A percentile compares a stretch with the other conserved stretches of the same genome.
Conservation (phyloP, 192 early-diverging fungal genomes). For the Chytriomyces hyalinus region DNA sequence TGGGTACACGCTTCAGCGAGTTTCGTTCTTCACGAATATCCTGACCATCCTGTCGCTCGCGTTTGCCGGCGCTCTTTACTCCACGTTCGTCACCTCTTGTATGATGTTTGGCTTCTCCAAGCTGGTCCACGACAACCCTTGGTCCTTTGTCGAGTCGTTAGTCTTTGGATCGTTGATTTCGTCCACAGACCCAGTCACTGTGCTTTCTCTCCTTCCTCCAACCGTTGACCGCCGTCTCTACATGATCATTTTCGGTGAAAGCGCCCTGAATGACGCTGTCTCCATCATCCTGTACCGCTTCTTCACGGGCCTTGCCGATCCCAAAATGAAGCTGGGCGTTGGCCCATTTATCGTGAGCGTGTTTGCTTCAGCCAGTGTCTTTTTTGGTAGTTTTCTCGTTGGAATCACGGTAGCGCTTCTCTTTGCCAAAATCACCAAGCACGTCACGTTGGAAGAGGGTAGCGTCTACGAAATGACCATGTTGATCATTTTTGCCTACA, state of each 20-base stretch:
- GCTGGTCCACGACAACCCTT: constrained; percentile 44
- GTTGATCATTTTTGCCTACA: constrained; percentile 62
- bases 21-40: constrained; percentile 61
- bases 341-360: constrained; percentile 56
- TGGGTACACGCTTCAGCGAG: constrained; percentile 58
- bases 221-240: constrained; percentile 60
- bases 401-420: constrained; percentile 53
- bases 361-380: constrained; percentile 56
- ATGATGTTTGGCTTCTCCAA: constrained; percentile 64
- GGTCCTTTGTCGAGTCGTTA: constrained; percentile 61
- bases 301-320: constrained; percentile 60
- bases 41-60: constrained; percentile 59
- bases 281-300: constrained; percentile 68
- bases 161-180: constrained; percentile 66
- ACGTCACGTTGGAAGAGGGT: constrained; percentile 49
- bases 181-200: constrained; percentile 67
- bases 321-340: constrained; percentile 48
- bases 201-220: constrained; percentile 61
- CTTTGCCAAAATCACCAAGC: constrained; percentile 66
- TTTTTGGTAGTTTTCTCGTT: constrained; percentile 56
- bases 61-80: constrained; percentile 62
- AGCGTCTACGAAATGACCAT: constrained; percentile 65
- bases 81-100: constrained; percentile 59
- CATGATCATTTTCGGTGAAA: constrained; percentile 72
- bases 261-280: constrained; percentile 67